Base-by-base conservation (phyloP, 306 rosid genomes). In the Hippophae tibetana region DNA sequence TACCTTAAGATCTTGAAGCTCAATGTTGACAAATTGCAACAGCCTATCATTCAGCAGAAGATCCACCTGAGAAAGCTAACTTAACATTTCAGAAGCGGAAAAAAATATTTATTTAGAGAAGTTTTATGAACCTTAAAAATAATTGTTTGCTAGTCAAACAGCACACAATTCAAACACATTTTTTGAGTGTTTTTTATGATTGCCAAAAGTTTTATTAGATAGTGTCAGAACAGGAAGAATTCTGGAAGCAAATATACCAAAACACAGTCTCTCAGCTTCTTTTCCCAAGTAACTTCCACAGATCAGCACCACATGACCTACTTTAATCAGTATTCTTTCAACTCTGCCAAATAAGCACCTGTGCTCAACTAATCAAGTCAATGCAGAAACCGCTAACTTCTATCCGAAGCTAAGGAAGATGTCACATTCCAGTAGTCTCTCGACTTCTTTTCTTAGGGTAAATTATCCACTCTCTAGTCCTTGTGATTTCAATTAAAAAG, bases 1-100 rank as follows among this genome's bases (percentile, higher is more conserved):
- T 81, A 87, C 95, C 95, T 87, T 87, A 48, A 87, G 74, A 64
- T 87, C 92, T 1, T 71, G 75, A 70, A 87, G 82, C 74, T 87
- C 90, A 67, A 66, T 83, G 71, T 76, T 74, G 64, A 87, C 76
- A 61, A 81, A 67, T 27, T 82, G 73, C 48, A 61, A 66, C 70
- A 87, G 70, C 69, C 72, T 75, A 43, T 78, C 89, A 76, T 78
- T 78, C 47, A 87, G 69, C 74, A 77, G 70, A 77, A 84, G 84
- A 65, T 87, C 86, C 63, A 84, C 82, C 95, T 87, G 78, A 66
- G 72, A 48, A 61, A 47, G 70, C 40, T 27, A 64, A 60, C 52
- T 31, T 69, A 51, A 63, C 49, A 49, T 12, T 61, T 70, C 78
- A 78, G 62, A 50, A 64, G 25, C 40, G 58, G 56, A 38, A 51